Base-by-base conservation (phyloP, 2,329 filamentous ascomycete species). In the Ophiostoma australiae region DNA sequence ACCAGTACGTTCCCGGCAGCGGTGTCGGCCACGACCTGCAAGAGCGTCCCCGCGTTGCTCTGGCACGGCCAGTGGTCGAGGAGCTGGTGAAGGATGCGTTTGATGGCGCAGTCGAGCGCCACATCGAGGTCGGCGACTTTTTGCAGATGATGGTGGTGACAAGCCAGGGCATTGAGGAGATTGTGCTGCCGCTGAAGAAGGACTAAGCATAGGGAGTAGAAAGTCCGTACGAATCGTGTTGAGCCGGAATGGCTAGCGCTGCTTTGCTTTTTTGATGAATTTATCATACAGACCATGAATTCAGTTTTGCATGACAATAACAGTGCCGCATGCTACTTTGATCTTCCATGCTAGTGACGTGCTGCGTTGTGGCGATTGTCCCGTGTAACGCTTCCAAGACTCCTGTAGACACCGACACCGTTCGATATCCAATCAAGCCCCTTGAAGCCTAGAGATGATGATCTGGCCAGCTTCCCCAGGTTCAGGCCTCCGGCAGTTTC, bases 41-140 rank as follows among this genome's bases (percentile, higher is more conserved):
- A 83, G 87, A 91, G 81, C 86, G 90, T 76, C 85, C 89, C 79
- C 85, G 87, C 73, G 84, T 89, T 77, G 91, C 92, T 69, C 82
- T 98, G 78, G 85, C 89, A 37, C 85, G 88, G 77, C 82, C 86
- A 70, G 89, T 91, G 73, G 94, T 97, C 37, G 91, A 97, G 83
- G 88, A 91, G 74, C 80, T 99, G 77, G 94, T 99, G 76, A 92
- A 94, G 82, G 95, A 99, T 86, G 95, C 95, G 2, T 99, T 99
- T 81, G 96, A 97, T 74, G 96, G 94, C 80, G 95, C 96, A 4
- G 94, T 97, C 44, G 95, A 99, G 87, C 91, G 95, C 82, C 95
- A 99, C 83, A 99, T 99, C 76, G 95, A 99, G 85, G 96, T 99
- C 73, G 95, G 95, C 80, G 95, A 99, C 83, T 90, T 91, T 69